Base-by-base conservation (phyloP, 2,329 filamentous ascomycete species). In the Tricladium varicosporioides region DNA sequence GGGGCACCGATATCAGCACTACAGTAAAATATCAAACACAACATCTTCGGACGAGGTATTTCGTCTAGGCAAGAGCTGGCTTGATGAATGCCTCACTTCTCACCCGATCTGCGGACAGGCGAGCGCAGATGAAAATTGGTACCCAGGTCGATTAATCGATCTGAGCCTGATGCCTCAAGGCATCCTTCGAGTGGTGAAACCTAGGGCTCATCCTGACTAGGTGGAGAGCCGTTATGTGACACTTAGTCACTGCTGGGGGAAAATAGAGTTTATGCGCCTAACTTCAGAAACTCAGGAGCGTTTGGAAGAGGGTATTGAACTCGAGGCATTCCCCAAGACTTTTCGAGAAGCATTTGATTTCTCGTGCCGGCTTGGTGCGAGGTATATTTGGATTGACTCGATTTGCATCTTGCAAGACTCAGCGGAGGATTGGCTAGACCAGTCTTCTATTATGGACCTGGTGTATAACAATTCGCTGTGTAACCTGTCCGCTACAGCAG, bases 381-480 rank as follows among this genome's bases (percentile, higher is more conserved):
- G 46, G 14, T 58, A 58, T 42, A 53, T 58, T 4, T 58, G 51
- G 55, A 58, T 58, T 18, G 55, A 57, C 22, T 57, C 50, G 10
- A 44, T 53, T 4, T 53, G 50, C 18, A 53, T 53, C 15, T 50
- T 55, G 9, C 53, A 55, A 43, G 53, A 47, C 7, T 13, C 49
- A 1, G 32, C n/a, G 2, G 16, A 51, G 4, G 53, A 55, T 16
- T 55, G 53, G 53, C 46, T 55, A n/a, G 15, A 14, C 10, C 32
- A 55, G n/a, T 55, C 51, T 15, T n/a, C 45, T 4, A 31, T 46
- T 15, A 60, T 60, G 58, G 43, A 56, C 14, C n/a, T 48, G 15
- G 47, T 60, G 11, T 58, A 60, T 19, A 48, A 44, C 14, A 57
- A 60, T 14, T 55, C 51, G 1, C 51, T 51, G 31, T 60, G 54